Evolutionary conservation across 805 yeast species (phyloP).

Genomic region (Candida pini): DNA sequence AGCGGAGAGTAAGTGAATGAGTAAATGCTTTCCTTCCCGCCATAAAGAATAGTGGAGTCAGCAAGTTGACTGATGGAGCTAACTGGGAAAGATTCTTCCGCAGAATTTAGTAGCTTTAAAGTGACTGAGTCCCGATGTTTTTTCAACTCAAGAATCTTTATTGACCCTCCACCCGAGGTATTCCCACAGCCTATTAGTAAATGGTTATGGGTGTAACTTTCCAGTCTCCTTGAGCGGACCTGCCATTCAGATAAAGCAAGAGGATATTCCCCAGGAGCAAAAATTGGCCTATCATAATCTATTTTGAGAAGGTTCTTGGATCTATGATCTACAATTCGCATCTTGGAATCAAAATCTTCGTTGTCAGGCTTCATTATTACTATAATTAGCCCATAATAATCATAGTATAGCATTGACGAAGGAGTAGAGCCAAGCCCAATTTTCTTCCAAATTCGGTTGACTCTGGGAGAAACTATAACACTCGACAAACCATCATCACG

Average conservation of each 20-base stretch:
- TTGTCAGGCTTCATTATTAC: constrained; percentile 9
- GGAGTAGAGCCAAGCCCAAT: constrained; percentile 23
- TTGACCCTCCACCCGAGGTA: constrained; percentile 13
- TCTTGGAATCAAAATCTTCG: constrained; percentile 7
- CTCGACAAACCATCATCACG: constrained; percentile 31
- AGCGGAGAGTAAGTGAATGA: constrained; percentile 13
- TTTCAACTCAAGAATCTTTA: constrained; percentile 26
- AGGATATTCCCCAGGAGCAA: constrained; percentile 24
- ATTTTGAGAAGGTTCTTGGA: constrained; percentile 6
- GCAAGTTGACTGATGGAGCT: constrained; percentile 18
- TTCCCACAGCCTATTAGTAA: constrained; percentile 30
- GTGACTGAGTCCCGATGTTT: constrained; percentile 9
- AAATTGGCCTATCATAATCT: constrained; percentile 2
- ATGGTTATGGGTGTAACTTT: constrained; percentile 18
- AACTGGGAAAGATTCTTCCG: constrained; percentile 19
- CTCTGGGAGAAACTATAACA: constrained; percentile 10
- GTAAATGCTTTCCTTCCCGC: constrained; percentile 11
- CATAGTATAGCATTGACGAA: constrained; percentile 21
- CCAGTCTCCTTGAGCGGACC: constrained; percentile 16
- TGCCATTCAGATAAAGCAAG: constrained; percentile 31
- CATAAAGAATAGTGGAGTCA: constrained; percentile 21
- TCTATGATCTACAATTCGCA: constrained; percentile 22
- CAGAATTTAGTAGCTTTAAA: constrained; percentile 12
- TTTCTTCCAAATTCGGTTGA: constrained; percentile 17
- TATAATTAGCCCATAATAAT: constrained; percentile 18